Conservation (phyloP, 2,329 filamentous ascomycete species). For the Zasmidium cellare region DNA sequence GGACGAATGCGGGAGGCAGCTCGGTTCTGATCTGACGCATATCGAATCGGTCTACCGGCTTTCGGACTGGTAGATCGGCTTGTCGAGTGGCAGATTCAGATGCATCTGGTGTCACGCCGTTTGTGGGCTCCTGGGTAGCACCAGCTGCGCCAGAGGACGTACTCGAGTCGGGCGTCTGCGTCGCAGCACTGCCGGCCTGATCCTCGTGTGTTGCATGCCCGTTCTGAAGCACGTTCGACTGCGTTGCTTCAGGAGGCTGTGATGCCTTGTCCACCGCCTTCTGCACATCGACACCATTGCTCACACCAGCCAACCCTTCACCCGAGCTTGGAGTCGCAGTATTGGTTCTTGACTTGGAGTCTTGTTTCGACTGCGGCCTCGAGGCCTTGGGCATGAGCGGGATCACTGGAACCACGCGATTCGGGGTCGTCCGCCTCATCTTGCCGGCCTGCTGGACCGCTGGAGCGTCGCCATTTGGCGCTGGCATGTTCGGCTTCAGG, state of each 20-base stretch:
- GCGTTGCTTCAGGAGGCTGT: neutral
- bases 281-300: neutral
- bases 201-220: neutral
- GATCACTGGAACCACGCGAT: constrained; percentile 33
- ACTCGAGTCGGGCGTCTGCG: neutral
- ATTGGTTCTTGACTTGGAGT: constrained; percentile 6
- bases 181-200: neutral
- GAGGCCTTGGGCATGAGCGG: constrained; percentile 28
- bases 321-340: constrained; percentile 12
- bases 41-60: constrained; percentile 25
- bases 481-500: constrained; percentile 19
- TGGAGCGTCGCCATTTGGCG: constrained; percentile 15
- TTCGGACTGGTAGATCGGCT: constrained; percentile 18
- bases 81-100: neutral
- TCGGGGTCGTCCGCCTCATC: constrained; percentile 14
- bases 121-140: neutral
- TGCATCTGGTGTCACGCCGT: neutral
- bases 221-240: neutral
- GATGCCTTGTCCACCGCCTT: neutral
- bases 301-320: neutral
- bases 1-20: constrained; percentile 34
- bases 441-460: constrained; percentile 17
- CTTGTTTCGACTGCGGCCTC: constrained; percentile 16
- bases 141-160: neutral
- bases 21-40: constrained; percentile 30